Evolutionary conservation across 208 protist genomes (phyloP).

Genomic region (Leishmania lainsoni): DNA sequence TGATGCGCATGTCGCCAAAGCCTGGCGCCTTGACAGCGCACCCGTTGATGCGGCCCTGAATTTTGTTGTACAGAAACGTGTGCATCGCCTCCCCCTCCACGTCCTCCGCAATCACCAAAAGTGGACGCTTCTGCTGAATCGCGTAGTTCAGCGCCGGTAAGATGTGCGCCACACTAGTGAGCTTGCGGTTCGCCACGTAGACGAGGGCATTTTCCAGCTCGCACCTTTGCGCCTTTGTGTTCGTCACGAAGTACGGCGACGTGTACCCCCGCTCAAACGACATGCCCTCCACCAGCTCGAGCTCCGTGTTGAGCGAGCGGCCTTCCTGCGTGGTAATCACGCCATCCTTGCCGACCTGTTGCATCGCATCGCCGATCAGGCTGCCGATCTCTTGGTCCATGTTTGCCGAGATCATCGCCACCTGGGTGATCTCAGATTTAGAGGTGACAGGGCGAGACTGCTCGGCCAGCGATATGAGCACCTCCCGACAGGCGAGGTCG

Average conservation of each 20-base stretch:
- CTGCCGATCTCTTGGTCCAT: slow-evolving; percentile 98
- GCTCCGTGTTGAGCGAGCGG: slow-evolving; percentile 98
- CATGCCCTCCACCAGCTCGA: slow-evolving; percentile 99
- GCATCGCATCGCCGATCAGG: slow-evolving; percentile 99
- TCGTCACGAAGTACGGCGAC: slow-evolving; percentile 99
- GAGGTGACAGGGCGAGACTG: slow-evolving; percentile 96
- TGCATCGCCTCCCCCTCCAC: slow-evolving; percentile 92
- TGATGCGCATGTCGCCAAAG: slow-evolving; percentile 99
- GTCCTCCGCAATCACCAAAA: slow-evolving; percentile 91
- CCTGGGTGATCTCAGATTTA: slow-evolving; percentile 97
- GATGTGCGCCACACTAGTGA: slow-evolving; percentile 78
- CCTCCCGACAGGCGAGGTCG: slow-evolving; percentile 94
- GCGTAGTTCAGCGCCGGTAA: slow-evolving; percentile 87
- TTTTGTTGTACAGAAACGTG: slow-evolving; percentile 96
- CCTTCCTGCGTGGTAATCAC: slow-evolving; percentile 99
- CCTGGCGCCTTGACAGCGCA: slow-evolving; percentile 98
- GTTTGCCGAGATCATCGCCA: slow-evolving; percentile 99
- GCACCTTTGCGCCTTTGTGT: slow-evolving; percentile 97
- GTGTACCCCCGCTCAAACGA: slow-evolving; percentile 98
- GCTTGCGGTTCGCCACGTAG: slow-evolving; percentile 91
- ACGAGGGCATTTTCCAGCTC: slow-evolving; percentile 97
- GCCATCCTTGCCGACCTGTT: slow-evolving; percentile 99
- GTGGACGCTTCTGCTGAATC: slow-evolving; percentile 82
- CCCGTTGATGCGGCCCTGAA: slow-evolving; percentile 82
- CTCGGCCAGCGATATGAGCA: slow-evolving; percentile 93